phyloP scores from a whole-genome alignment of 2,329 filamentous ascomycete genomes.

The Venturiaceae sp. region DNA sequence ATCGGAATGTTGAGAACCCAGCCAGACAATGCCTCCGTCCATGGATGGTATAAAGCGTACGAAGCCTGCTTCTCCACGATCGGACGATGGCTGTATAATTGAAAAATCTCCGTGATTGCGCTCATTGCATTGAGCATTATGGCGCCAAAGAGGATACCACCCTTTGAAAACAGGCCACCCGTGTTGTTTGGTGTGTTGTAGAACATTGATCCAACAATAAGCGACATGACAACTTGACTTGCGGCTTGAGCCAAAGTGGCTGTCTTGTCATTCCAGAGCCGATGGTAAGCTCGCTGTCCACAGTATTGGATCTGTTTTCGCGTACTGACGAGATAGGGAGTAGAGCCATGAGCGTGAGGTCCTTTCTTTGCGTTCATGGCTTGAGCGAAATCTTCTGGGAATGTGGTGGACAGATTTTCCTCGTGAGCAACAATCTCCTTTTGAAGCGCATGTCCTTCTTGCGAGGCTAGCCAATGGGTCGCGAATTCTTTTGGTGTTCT shows the following conservation, averaged over 20 bases:
- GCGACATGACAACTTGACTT: background rate
- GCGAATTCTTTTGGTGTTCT: constrained; percentile 45
- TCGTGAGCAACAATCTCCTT: no score
- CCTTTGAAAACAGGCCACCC: constrained; percentile 51
- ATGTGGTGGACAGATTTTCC: no score
- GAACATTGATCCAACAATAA: constrained; percentile 7
- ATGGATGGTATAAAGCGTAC: constrained; percentile 60
- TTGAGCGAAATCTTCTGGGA: no score
- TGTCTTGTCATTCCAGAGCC: constrained; percentile 65
- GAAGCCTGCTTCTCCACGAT: constrained; percentile 60
- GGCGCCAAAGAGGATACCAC: constrained; percentile 56
- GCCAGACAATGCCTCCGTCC: constrained; percentile 32
- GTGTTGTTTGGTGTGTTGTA: constrained; percentile 23
- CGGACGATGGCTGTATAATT: constrained; percentile 59
- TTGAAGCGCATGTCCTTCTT: constrained; percentile 50
- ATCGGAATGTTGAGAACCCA: constrained; percentile 32
- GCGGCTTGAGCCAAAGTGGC: no score
- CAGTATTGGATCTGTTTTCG: constrained; percentile 59
- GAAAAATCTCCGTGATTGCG: constrained; percentile 69
- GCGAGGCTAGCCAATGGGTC: constrained; percentile 22
- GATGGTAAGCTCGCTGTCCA: constrained; percentile 66
- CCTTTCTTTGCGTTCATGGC: no score
- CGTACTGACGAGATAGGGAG: constrained; percentile 68
- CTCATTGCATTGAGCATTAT: constrained; percentile 60
- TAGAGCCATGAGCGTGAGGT: no score